Evolutionary conservation across 176 grass and related monocot genomes (phyloP).

Genomic region (Avena atlantica): DNA sequence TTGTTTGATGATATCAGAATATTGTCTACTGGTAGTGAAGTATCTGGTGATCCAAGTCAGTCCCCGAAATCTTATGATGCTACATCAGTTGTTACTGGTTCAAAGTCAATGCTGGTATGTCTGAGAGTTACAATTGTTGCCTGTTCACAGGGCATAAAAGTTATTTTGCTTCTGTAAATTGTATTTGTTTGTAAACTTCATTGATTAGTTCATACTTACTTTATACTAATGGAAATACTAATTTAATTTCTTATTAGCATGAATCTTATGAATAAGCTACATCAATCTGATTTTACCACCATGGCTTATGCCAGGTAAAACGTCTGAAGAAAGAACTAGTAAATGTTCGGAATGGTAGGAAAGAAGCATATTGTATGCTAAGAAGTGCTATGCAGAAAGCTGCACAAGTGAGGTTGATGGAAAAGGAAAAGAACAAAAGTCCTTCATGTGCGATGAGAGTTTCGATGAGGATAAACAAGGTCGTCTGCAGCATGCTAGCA

Average conservation of each 20-base stretch:
- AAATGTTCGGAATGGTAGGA: slow-evolving; percentile 62
- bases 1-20: slow-evolving; percentile 87
- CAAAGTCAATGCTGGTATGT: slow-evolving; percentile 76
- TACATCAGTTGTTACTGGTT: slow-evolving; percentile 70
- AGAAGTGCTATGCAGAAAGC: slow-evolving; percentile 81
- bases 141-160: slow-evolving; percentile 25
- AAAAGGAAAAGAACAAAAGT: slow-evolving; percentile 99
- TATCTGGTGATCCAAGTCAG: slow-evolving; percentile 52
- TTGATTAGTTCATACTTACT: slow-evolving; percentile 27
- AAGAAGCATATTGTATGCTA: slow-evolving; percentile 80
- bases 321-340: slow-evolving; percentile 73
- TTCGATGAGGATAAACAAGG: slow-evolving; percentile 82
- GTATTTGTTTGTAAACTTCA: slow-evolving; percentile 34
- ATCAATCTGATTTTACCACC: slow-evolving; percentile 15
- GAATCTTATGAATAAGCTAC: slow-evolving; percentile 27
- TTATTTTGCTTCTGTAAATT: slow-evolving; percentile 17
- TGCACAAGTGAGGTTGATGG: slow-evolving; percentile 77
- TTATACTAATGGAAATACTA: slow-evolving; percentile 18
- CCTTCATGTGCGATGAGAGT: slow-evolving; percentile 97
- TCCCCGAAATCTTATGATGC: slow-evolving; percentile 58
- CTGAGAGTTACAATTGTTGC: slow-evolving; percentile 40
- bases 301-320: slow-evolving; percentile 74
- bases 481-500: slow-evolving; percentile 89
- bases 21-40: slow-evolving; percentile 52
- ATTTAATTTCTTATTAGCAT: slow-evolving; percentile 31